Base-by-base conservation (phyloP, 2,329 filamentous ascomycete genomes). In the Diaporthe ampelina region DNA sequence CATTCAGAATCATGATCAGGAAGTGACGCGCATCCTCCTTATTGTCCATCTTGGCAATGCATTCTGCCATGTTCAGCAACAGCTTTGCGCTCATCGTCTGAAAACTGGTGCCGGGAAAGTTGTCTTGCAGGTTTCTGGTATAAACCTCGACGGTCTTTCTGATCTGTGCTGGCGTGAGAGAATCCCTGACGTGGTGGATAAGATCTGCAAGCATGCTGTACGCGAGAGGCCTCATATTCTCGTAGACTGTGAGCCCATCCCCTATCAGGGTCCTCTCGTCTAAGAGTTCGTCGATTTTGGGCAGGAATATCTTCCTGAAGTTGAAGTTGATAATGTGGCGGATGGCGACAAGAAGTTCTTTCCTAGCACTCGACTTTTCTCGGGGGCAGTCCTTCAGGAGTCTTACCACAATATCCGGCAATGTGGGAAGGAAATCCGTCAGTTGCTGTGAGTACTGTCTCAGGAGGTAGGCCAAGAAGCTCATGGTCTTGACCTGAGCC, bases 311-410 rank as follows among this genome's bases (percentile, higher is more conserved):
- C 81, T 95, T 96, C 73, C 97, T 89, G 79, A 98, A 98, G 81
- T 98, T 98, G 85, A 98, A 98, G 84, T 98, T 99, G 83, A 99
- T 98, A 79, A 99, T 98, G 81, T 99, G 97, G 29, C 97, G 91
- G 74, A 99, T 98, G 0, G 97, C 97, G 70, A 99, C 97, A 57
- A 99, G 86, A 26, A 99, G 88, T 83, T 99, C 97, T 82, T 99
- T 99, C 24, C 97, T 90, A 1, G 96, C 94, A 3, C 94, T 93
- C 0, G 96, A 98, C 81, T 98, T 98, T 84, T 98, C 97, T 67
- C 96, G 89, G 0, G 97, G 97, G 75, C 97, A 98, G 81, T 99
- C 97, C 80, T 97, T 94, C 59, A 99, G 87, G 59, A 99, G 85
- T 8, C 97, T 91, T 9, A 99, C 94, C 4, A 98, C 94, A 50